These are phyloP conservation scores for Termitomyces sp. DNA, from an alignment of 768 basidiomycete species.

Conservation along the genomic window DNA sequence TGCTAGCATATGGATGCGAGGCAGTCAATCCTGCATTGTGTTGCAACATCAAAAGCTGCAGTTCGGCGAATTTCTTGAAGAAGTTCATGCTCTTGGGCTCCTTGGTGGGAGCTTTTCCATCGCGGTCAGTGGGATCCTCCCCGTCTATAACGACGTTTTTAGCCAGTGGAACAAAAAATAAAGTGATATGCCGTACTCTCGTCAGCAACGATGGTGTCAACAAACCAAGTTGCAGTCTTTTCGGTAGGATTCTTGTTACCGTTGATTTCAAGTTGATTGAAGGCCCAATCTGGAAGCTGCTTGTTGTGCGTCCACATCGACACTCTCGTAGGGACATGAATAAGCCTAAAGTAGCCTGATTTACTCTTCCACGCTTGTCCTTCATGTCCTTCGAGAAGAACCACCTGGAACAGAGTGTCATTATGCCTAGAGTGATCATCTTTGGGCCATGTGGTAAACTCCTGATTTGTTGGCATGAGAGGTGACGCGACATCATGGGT, in stretches of 20 bases:
- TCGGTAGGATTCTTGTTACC: slow-evolving; percentile 91
- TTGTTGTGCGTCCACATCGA: slow-evolving; percentile 90
- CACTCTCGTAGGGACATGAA: slow-evolving; percentile 88
- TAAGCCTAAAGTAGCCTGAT: slow-evolving; percentile 85
- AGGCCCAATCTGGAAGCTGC: slow-evolving; percentile 93
- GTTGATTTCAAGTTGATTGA: slow-evolving; percentile 96
- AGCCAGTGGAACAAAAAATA: slow-evolving; percentile 3
- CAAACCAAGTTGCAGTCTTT: slow-evolving; percentile 83
- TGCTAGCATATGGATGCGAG: slow-evolving; percentile 95
- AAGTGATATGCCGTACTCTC: slow-evolving; percentile 49
- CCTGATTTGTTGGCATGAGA: slow-evolving; percentile 96
- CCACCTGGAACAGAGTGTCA: slow-evolving; percentile 85
- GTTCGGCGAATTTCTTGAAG: slow-evolving; percentile 90
- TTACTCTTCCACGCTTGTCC: slow-evolving; percentile 92
- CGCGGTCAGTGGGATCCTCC: slow-evolving; percentile 54
- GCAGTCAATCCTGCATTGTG: slow-evolving; percentile 98
- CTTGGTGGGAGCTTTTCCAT: slow-evolving; percentile 49
- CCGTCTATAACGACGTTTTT: slow-evolving; percentile 33
- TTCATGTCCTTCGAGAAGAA: slow-evolving; percentile 67
- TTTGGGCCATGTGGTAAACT: slow-evolving; percentile 90
- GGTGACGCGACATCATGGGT: slow-evolving; percentile 98
- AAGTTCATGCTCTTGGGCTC: slow-evolving; percentile 83
- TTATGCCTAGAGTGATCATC: slow-evolving; percentile 76
- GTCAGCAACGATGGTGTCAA: slow-evolving; percentile 74
- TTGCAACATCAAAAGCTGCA: slow-evolving; percentile 94